Base-by-base conservation (phyloP, 257 asterid species). In the Solanum habrochaites region DNA sequence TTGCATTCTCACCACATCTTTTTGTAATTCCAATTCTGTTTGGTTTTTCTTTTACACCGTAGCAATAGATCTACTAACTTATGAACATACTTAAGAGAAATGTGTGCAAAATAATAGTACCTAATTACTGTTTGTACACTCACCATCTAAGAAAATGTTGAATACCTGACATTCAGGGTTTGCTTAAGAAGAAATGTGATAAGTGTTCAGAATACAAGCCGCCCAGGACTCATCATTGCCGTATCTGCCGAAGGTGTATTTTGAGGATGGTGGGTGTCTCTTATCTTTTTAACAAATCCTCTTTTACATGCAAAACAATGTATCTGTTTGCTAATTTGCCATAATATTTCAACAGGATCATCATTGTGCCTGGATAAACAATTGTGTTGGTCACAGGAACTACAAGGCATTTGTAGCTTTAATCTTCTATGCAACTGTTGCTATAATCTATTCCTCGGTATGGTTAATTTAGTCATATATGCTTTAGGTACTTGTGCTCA, bases 181-280 rank as follows among this genome's bases (percentile, higher is more conserved):
- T 64, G 37, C 87, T 85, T 74, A 85, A 39, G 84, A 90, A 88
- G 87, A 88, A 14, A 9, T 97, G 99, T 83, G 98, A 95, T 84
- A 96, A 96, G 89, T 96, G 99, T 87, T 92, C 96, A 27, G 90
- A 87, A 23, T 88, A 88, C 91, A 97, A 92, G 89, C 99, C 98
- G 62, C 98, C 99, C 7, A 91, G 99, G 89, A 90, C 98, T 88
- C 99, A 97, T 90, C 99, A 97, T 91, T 97, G 99, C 85, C 99
- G 99, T 81, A 93, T 94, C 83, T 97, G 99, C 90, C 90, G 93
- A 93, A 96, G 93, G 95, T 97, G 99, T 94, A 91, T 97, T 88
- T 88, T 97, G 91, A 95, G 91, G 89, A 97, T 97, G 99, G 99
- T 96, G 93, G 90, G 95, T 93, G 88, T 16, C 86, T 87, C 85